Evolutionary conservation across 805 yeast species (phyloP), one percentile per base, ranked within the genome.

Genomic region (Maudiozyma pseudohumilis): DNA sequence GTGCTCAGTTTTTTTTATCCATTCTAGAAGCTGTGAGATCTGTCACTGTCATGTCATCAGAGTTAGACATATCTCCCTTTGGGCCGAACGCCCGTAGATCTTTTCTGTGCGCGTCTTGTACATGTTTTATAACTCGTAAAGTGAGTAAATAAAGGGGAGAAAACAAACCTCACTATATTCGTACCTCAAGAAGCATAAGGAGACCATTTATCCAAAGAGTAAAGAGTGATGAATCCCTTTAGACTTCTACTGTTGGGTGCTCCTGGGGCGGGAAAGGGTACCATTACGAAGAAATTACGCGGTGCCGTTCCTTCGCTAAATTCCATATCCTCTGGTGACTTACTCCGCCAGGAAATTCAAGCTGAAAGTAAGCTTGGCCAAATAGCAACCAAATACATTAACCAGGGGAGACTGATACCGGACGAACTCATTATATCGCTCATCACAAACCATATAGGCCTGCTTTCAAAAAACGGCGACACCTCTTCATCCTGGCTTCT

Each of bases 241-340:
- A 65, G 96, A 49, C 59, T 86, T 27, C 66, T 88, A 20, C 65
- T 88, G 7, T 63, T 89, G 19, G 96, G 96, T 3, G 95, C 96
- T 0, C 97, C 97, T 0, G 97, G 97, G 0, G 72, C 95, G 1
- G 97, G 97, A 1, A 88, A 88, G 55, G 96, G 96, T 2, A 88
- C 97, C 0, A 83, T 81, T 47, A 81, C 95, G 0, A 61, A 80
- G 2, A 68, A 77, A 41, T 64, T 88, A 4, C 56, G 80, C 41
- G 69, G 72, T 36, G 59, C 63, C 29, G 69, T 77, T 40, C 71
- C 80, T 2, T 49, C 54, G 4, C 58, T 88, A 17, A 56, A 67
- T 11, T 64, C 89, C 1, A 60, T 89, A 7, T 77, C 95, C 1
- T 80, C 94, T 0, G 97, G 97, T 2, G 96, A 88, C 59, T 61